Base-by-base conservation (phyloP, 164 flowering plant species). In the Tetrastigma voinierianum region DNA sequence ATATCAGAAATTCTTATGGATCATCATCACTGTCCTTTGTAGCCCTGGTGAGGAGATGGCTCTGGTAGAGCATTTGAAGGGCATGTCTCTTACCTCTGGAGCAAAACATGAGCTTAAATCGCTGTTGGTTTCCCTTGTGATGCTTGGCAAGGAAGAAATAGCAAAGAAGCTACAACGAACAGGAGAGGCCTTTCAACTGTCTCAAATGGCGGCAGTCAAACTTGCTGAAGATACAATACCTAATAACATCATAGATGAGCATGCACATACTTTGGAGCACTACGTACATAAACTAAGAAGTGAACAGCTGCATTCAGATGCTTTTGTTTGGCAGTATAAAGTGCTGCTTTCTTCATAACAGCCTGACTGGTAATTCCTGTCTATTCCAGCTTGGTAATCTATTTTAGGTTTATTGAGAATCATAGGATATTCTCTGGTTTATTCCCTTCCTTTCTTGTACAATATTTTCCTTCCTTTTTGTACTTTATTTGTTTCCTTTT, bases 21-120 rank as follows among this genome's bases (percentile, higher is more conserved):
- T 76, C 10, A 23, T 24, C 19, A 18, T 68, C 23, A 46, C 48
- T 48, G 51, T 59, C 18, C 55, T 19, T 70, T 64, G 73, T 75
- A 93, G 99, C 77, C 91, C 99, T 64, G 97, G 79, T 62, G 98
- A 96, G 78, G 98, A 93, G 79, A 67, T 87, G 78, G 97, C 98
- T 71, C 72, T 96, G 63, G 95, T 86, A 46, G 98, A 96, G 56
- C 98, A 96, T 75, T 71, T 96, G 74, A 91, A 84, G 74, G 89
- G 95, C 69, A 93, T 96, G 98, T 67, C 88, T 66, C 72, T 90
- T 23, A 78, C 93, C 9, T 69, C 65, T 51, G 96, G 87, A 64
- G 84, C 90, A 25, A 84, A 76, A 73, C 69, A 55, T 40, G 99
- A 96, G 83, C 88, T 96, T 23, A 86, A 80, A 74, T 83, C 96